Base-by-base conservation (phyloP, 805 yeast genomes). In the Monosporozyma solicola region DNA sequence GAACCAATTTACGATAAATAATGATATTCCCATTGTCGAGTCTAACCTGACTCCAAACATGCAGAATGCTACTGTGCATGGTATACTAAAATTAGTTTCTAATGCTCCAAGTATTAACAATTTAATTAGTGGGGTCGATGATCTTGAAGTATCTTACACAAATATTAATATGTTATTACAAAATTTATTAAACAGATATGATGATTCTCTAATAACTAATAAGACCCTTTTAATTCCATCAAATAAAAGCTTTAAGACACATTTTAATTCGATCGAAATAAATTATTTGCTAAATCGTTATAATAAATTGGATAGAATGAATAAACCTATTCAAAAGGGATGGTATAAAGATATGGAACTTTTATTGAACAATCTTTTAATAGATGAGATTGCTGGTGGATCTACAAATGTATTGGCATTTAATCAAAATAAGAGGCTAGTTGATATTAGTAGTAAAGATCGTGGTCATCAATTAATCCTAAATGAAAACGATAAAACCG, bases 61-160 rank as follows among this genome's bases (percentile, higher is more conserved):
- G 47, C 87, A 83, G 59, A 74, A 80, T 58, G 80, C 91, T 0
- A 79, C 78, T 31, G 79, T 88, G 11, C 88, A 85, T 54, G 89
- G 86, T 1, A n/a, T 33, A 3, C 9, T 22, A 5, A 35, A 22
- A 10, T 59, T 77, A 10, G 57, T 85, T 1, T 71, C 73, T 13
- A 39, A 60, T 33, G 69, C 68, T 61, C 69, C 69, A 48, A 54
- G 62, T 29, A 20, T 74, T 73, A 60, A 72, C 72, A 3, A 60
- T 75, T 13, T 50, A 3, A 10, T 48, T 3, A 16, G 11, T 27
- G 6, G 16, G 7, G 27, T 43, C 3, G 48, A 44, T 6, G 31
- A 25, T 32, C 5, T 24, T 15, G 33, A 33, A n/a, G 41, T 20
- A 8, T 41, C 51, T 7, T 53, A 37, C 32, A 29, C 46, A 4